Percentiles rank a stretch among this genome's conserved stretches.
phyloP scores from a whole-genome alignment of 768 basidiomycete genomes.

The Podaxis sp. region DNA sequence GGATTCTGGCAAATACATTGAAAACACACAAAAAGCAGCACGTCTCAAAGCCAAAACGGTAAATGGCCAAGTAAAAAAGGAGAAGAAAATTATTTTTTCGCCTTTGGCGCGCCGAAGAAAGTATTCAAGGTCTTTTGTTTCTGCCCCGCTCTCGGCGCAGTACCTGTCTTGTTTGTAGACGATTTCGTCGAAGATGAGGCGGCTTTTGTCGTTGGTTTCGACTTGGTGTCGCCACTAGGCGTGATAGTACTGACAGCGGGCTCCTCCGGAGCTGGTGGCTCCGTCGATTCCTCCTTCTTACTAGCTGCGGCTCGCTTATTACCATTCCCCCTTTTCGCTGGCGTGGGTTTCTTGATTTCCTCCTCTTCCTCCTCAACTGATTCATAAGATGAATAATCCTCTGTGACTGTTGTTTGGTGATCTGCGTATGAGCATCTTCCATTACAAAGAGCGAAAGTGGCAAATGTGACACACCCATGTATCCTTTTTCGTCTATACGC shows the following conservation, averaged over 20 bases:
- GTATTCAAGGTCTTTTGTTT: slow-evolving; percentile 12
- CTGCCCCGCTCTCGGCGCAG: slow-evolving; percentile 1
- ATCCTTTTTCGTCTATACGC: slow-evolving; percentile 65
- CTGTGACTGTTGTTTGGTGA: slow-evolving; percentile 47
- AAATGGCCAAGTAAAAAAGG: neutral
- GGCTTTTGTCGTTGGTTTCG: neutral
- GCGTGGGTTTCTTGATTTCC: slow-evolving; percentile 18
- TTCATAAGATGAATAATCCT: slow-evolving; percentile 82
- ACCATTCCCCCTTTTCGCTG: slow-evolving; percentile 8
- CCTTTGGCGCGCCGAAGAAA: slow-evolving; percentile 17
- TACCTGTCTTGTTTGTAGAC: neutral
- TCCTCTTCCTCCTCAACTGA: slow-evolving; percentile 61
- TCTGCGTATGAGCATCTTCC: slow-evolving; percentile 7
- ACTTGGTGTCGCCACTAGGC: slow-evolving; percentile 1
- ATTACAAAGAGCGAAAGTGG: neutral
- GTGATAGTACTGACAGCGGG: slow-evolving; percentile 2
- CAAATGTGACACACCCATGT: slow-evolving; percentile 53
- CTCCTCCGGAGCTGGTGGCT: slow-evolving; percentile 13
- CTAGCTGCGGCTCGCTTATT: slow-evolving; percentile 8
- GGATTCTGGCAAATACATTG: neutral
- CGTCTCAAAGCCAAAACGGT: neutral
- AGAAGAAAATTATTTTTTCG: slow-evolving; percentile 11
- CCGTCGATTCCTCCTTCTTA: neutral
- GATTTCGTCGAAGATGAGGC: slow-evolving; percentile 3
- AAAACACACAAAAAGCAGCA: neutral